Percentiles rank a stretch among this genome's conserved stretches.
These are phyloP conservation scores for Aphanoascus verrucosus DNA, from an alignment of 2,329 filamentous ascomycete genomes.

Conservation along the genomic window DNA sequence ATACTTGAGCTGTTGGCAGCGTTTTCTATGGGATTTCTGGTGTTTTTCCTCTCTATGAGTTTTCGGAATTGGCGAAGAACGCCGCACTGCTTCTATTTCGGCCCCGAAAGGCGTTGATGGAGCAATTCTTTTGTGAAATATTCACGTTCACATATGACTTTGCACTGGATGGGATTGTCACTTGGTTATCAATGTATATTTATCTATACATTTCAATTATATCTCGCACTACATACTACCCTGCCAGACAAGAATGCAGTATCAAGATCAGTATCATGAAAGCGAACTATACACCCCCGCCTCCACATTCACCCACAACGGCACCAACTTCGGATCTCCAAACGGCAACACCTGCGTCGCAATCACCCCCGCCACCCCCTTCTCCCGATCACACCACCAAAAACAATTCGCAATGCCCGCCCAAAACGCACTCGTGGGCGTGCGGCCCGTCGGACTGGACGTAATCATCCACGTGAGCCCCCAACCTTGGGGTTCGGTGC, in stretches of 20 bases:
- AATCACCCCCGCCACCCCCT: constrained; percentile 46
- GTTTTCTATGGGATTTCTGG: background rate
- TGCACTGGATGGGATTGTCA: no score
- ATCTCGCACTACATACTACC: no score
- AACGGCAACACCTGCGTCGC: constrained; percentile 45
- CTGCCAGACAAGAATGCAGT: background rate
- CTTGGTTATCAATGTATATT: background rate
- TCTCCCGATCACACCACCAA: constrained; percentile 54
- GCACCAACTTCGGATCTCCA: constrained; percentile 33
- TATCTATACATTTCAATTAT: background rate
- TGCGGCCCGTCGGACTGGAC: constrained; percentile 44
- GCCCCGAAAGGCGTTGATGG: background rate
- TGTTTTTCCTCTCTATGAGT: background rate
- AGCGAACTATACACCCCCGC: constrained; percentile 25
- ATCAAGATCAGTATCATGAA: background rate
- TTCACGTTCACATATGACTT: background rate
- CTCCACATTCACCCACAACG: constrained; percentile 30
- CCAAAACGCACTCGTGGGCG: constrained; percentile 45
- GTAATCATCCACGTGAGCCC: constrained; percentile 50
- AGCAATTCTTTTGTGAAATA: background rate
- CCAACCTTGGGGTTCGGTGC: constrained; percentile 52
- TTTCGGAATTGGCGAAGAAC: background rate
- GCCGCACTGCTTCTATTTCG: background rate
- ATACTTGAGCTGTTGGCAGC: background rate
- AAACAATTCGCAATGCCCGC: constrained; percentile 50